A percentile compares a stretch with the other conserved stretches of the same genome.
Evolutionary conservation across 2,329 filamentous ascomycete genomes (phyloP).

Genomic region (Berkeleyomyces rouxiae): DNA sequence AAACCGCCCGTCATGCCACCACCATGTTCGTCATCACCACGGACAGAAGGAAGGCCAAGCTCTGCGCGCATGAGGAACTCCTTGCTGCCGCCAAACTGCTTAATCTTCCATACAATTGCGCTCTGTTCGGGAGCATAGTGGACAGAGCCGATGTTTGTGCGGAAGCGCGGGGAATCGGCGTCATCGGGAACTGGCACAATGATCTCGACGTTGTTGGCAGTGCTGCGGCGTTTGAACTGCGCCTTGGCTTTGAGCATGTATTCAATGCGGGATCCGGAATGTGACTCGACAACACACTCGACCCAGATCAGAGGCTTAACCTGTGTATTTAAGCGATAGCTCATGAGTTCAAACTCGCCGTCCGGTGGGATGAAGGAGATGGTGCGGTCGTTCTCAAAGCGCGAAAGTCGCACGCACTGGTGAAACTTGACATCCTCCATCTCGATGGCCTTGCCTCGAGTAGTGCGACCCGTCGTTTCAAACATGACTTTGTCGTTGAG

Average conservation of each 20-base stretch:
- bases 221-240: slow-evolving; percentile 94
- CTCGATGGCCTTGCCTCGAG: slow-evolving; percentile 89
- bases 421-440: slow-evolving; percentile 99
- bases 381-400: slow-evolving; percentile 96
- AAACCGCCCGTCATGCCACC: slow-evolving; percentile 97
- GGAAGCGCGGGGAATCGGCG: slow-evolving; percentile 86
- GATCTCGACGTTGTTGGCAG: slow-evolving; percentile 97
- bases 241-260: slow-evolving; percentile 98
- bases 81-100: slow-evolving; percentile 96
- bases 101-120: slow-evolving; percentile 99
- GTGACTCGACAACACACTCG: slow-evolving; percentile 90
- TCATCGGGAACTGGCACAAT: slow-evolving; percentile 94
- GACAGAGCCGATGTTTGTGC: slow-evolving; percentile 91
- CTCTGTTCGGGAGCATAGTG: slow-evolving; percentile 96
- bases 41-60: slow-evolving; percentile 80
- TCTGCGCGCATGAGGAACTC: slow-evolving; percentile 98
- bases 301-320: slow-evolving; percentile 99
- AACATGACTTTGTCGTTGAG: slow-evolving; percentile 99
- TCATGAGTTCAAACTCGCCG: slow-evolving; percentile 98
- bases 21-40: slow-evolving; percentile 87
- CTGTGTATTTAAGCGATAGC: slow-evolving; percentile 93
- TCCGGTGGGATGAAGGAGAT: slow-evolving; percentile 98
- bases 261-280: slow-evolving; percentile 88
- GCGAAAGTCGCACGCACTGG: slow-evolving; percentile 85
- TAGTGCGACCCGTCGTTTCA: slow-evolving; percentile 87